Evolutionary conservation across 192 early-diverging fungal genomes (phyloP).

Genomic region (Coemansia nantahalensis): DNA sequence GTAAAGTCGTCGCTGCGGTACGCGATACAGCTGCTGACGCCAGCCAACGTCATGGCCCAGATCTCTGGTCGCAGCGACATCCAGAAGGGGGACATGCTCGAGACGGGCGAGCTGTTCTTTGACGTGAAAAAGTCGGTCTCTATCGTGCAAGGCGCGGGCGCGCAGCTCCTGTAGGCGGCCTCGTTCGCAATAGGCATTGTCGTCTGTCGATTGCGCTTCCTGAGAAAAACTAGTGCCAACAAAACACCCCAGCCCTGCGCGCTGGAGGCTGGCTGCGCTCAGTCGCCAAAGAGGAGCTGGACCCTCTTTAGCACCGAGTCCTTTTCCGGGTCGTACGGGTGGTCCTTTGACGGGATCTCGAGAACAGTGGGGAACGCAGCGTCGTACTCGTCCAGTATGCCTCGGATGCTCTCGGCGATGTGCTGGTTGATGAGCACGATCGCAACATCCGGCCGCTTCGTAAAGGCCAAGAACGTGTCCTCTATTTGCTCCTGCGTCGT

Average conservation of each 20-base stretch:
- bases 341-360: slow-evolving; percentile 99
- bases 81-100: slow-evolving; percentile 80
- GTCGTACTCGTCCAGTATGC: slow-evolving; percentile 83
- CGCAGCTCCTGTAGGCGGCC: slow-evolving; percentile 28
- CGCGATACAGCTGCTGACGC: slow-evolving; percentile 93
- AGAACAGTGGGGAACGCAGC: slow-evolving; percentile 96
- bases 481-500: slow-evolving; percentile 71
- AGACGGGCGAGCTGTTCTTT: slow-evolving; percentile 77
- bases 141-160: slow-evolving; percentile 37
- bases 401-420: slow-evolving; percentile 90
- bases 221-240: too few species aligned
- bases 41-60: slow-evolving; percentile 80
- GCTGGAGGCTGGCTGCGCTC: too few species aligned
- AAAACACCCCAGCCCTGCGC: too few species aligned
- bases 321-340: slow-evolving; percentile 91
- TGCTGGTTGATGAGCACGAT: slow-evolving; percentile 98
- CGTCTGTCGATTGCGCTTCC: too few species aligned
- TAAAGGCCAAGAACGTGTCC: slow-evolving; percentile 82
- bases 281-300: slow-evolving; percentile 77
- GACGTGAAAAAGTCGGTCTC: slow-evolving; percentile 51
- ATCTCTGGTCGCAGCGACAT: slow-evolving; percentile 84
- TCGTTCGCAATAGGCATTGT: too few species aligned
- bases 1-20: slow-evolving; percentile 88
- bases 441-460: slow-evolving; percentile 93
- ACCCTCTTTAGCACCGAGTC: slow-evolving; percentile 85